These are phyloP conservation scores for Wickerhamiella dianesei DNA, from an alignment of 805 yeast species.

Conservation along the genomic window DNA sequence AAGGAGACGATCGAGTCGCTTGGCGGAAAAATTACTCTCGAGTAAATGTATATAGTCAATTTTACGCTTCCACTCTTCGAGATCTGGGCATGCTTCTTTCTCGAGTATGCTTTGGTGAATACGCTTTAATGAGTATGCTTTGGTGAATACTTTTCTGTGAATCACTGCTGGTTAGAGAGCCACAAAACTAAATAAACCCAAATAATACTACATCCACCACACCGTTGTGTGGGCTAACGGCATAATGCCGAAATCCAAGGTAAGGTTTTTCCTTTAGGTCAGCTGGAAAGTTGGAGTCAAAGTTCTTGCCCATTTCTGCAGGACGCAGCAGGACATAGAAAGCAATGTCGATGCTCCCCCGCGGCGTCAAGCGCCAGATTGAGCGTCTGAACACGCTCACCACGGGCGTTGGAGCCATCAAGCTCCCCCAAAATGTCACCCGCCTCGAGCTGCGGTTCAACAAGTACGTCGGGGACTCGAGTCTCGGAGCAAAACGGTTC, in stretches of 20 bases:
- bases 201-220: too few relatives aligned
- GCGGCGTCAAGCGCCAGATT: constrained; percentile 21
- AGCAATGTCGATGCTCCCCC: constrained; percentile 13
- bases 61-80: background rate
- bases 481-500: constrained; percentile 37
- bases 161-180: too few relatives aligned
- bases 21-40: constrained; percentile 87
- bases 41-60: constrained; percentile 34
- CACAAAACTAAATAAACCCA: too few relatives aligned
- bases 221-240: too few relatives aligned
- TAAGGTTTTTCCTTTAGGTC: background rate
- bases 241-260: background rate
- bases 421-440: constrained; percentile 17
- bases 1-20: constrained; percentile 83
- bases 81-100: too few relatives aligned
- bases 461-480: constrained; percentile 9
- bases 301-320: background rate
- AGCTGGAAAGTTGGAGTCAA: background rate
- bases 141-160: too few relatives aligned
- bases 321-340: background rate
- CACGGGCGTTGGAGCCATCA: constrained; percentile 22
- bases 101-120: too few relatives aligned
- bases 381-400: constrained; percentile 19
- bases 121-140: too few relatives aligned
- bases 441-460: constrained; percentile 19